These are phyloP conservation scores for Guadua angustifolia DNA, from an alignment of 176 grass and related monocot species.

Conservation along the genomic window DNA sequence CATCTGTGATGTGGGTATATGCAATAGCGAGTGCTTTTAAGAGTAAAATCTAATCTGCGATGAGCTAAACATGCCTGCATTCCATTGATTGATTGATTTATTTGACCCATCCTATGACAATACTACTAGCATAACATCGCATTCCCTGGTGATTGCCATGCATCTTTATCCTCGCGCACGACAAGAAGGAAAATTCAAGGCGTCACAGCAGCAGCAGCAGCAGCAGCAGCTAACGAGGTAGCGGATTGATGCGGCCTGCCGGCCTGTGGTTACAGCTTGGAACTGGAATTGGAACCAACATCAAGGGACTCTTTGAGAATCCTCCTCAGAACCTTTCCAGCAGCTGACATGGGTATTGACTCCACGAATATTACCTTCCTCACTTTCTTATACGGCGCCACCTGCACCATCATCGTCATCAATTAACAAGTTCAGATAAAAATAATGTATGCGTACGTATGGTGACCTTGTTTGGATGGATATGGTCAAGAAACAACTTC, in stretches of 20 bases:
- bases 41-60: too few species aligned
- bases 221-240: too few species aligned
- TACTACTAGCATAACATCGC: too few species aligned
- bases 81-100: too few species aligned
- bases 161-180: too few species aligned
- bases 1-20: too few species aligned
- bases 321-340: constrained; percentile 82
- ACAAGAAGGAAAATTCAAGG: too few species aligned
- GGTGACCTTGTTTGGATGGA: background rate
- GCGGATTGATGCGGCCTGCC: background rate
- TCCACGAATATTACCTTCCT: constrained; percentile 88
- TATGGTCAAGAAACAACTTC: constrained; percentile 33
- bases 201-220: too few species aligned
- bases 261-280: constrained; percentile 51
- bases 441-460: background rate
- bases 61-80: too few species aligned
- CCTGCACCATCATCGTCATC: constrained; percentile 45
- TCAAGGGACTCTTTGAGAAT: constrained; percentile 55
- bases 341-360: constrained; percentile 75
- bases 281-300: background rate
- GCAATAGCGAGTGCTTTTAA: too few species aligned
- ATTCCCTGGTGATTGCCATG: too few species aligned
- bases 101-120: too few species aligned
- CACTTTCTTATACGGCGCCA: constrained; percentile 87
- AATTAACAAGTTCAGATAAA: background rate